A percentile compares a stretch with the other conserved stretches of the same genome.
Evolutionary conservation across 805 yeast species (phyloP).

Genomic region (Groenewaldozyma salmanticensis): DNA sequence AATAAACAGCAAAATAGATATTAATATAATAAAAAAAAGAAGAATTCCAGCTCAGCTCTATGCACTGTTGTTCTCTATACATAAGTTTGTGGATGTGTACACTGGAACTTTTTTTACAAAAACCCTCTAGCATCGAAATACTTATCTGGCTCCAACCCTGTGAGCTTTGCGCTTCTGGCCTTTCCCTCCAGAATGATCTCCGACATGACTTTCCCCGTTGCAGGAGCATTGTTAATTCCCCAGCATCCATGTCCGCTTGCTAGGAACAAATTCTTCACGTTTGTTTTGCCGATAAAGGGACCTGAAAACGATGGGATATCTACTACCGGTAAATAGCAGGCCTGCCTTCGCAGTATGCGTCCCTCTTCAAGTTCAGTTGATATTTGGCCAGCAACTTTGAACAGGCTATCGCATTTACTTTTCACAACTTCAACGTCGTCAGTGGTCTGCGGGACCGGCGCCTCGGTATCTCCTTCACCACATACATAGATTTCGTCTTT

Average conservation of each 20-base stretch:
- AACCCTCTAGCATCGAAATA: conserved; percentile 47
- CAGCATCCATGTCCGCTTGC: conserved; percentile 97
- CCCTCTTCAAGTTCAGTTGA: conserved; percentile 65
- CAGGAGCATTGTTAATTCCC: conserved; percentile 98
- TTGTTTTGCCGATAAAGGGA: conserved; percentile 89
- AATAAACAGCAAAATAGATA: no score
- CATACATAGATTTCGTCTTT: conserved; percentile 94
- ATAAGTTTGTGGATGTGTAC: no score
- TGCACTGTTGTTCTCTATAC: no score
- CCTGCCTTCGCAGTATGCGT: conserved; percentile 71
- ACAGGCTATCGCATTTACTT: conserved; percentile 81
- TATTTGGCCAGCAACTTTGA: conserved; percentile 67
- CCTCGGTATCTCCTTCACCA: conserved; percentile 92
- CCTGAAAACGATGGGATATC: conserved; percentile 91
- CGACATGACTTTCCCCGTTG: conserved; percentile 87
- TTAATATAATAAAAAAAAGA: no score
- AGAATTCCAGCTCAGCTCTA: no score
- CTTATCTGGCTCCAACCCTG: conserved; percentile 74
- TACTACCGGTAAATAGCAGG: conserved; percentile 89
- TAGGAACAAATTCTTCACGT: conserved; percentile 63
- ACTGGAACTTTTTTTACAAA: no score
- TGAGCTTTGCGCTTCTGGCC: conserved; percentile 64
- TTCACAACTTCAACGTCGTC: conserved; percentile 85
- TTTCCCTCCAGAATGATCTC: conserved; percentile 81
- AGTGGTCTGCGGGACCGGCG: conserved; percentile 86